A percentile compares a stretch with the other conserved stretches of the same genome.
Evolutionary conservation across 1,139 yeast genomes (phyloP).

Genomic region (Spathaspora sp.): DNA sequence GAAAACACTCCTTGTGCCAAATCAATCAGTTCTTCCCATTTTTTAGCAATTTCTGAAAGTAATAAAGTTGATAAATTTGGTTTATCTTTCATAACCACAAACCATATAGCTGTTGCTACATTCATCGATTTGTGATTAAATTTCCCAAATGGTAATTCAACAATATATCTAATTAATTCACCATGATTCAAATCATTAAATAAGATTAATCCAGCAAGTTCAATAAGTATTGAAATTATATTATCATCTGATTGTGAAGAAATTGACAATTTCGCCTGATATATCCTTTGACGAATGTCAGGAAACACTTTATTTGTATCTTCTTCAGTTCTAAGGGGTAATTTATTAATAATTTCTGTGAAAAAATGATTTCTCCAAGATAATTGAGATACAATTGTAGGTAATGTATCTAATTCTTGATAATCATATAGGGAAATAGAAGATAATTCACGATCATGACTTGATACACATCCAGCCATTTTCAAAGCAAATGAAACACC

Average conservation of each 20-base stretch:
- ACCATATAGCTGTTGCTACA: constrained; percentile 76
- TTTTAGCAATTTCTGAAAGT: constrained; percentile 63
- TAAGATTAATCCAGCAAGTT: constrained; percentile 49
- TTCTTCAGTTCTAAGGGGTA: constrained; percentile 31
- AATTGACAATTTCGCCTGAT: constrained; percentile 14
- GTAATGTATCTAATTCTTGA: constrained; percentile 54
- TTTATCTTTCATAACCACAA: constrained; percentile 69
- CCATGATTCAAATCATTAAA: constrained; percentile 47
- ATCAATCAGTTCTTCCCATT: constrained; percentile 69
- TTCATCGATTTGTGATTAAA: constrained; percentile 64
- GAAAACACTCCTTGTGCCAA: constrained; percentile 66
- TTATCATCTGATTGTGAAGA: constrained; percentile 21
- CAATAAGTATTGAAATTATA: constrained; percentile 47
- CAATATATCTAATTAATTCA: constrained; percentile 56
- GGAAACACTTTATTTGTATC: constrained; percentile 24
- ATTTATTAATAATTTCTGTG: constrained; percentile 37
- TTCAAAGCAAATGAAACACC: constrained; percentile 91
- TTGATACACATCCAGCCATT: constrained; percentile 72
- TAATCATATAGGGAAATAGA: constrained; percentile 27
- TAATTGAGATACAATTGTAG: constrained; percentile 76
- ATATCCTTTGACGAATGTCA: constrained; percentile 24
- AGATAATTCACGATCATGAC: constrained; percentile 60
- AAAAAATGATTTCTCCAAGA: constrained; percentile 65
- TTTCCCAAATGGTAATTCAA: constrained; percentile 66
- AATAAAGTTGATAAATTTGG: constrained; percentile 59